Conservation (phyloP, 2,329 filamentous ascomycete species). For the Periconia sp. region DNA sequence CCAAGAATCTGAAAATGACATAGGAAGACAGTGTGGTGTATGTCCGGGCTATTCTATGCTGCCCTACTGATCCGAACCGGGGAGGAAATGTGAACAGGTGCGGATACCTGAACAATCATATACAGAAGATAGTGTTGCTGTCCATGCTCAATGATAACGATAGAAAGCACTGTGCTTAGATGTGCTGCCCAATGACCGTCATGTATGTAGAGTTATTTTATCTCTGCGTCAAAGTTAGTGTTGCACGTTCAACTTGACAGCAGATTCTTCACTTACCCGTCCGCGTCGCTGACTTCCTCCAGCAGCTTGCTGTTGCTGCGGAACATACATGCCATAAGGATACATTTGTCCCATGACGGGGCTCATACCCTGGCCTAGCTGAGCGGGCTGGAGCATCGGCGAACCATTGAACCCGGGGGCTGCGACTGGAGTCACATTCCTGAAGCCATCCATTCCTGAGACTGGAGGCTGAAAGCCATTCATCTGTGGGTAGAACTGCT, state of each 20-base stretch:
- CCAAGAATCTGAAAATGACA: constrained; percentile 23
- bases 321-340: constrained; percentile 60
- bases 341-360: constrained; percentile 49
- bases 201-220: constrained; percentile 16
- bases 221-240: constrained; percentile 36
- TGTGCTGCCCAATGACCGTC: background rate
- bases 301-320: constrained; percentile 49
- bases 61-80: constrained; percentile 21
- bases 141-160: constrained; percentile 8
- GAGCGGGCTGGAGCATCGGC: constrained; percentile 56
- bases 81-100: constrained; percentile 23
- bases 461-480: constrained; percentile 47
- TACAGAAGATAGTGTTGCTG: constrained; percentile 29
- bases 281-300: constrained; percentile 60
- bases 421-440: constrained; percentile 49
- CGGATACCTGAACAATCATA: constrained; percentile 24
- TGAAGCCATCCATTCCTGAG: constrained; percentile 52
- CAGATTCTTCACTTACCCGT: constrained; percentile 54
- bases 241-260: no score
- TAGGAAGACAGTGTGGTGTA: constrained; percentile 13
- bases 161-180: background rate
- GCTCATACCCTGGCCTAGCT: constrained; percentile 47
- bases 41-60: constrained; percentile 13
- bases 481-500: constrained; percentile 54
- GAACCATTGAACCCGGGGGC: constrained; percentile 49